These are phyloP conservation scores for Rhodotorula sphaerocarpa DNA, from an alignment of 768 basidiomycete species.

Conservation along the genomic window DNA sequence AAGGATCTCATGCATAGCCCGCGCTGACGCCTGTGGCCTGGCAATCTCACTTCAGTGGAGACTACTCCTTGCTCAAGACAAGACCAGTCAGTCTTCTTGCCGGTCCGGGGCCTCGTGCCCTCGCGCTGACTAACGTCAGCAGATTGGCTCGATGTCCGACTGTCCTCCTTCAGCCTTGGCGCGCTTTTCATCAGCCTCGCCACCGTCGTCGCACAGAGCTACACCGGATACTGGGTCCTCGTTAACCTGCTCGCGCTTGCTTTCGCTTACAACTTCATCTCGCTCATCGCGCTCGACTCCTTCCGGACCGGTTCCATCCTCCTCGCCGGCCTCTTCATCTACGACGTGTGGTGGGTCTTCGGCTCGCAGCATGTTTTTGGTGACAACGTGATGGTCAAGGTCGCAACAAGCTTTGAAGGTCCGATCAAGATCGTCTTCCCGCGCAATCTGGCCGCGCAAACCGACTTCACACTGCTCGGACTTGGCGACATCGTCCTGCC, in stretches of 20 bases:
- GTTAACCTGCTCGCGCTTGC: slow-evolving; percentile 68
- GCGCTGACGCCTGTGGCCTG: too few relatives aligned
- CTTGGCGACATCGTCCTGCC: slow-evolving; percentile 75
- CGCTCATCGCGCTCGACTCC: slow-evolving; percentile 73
- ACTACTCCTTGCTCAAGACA: slow-evolving; percentile 26
- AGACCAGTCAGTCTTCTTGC: slow-evolving; percentile 3
- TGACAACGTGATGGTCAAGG: slow-evolving; percentile 62
- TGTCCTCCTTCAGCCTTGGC: slow-evolving; percentile 48
- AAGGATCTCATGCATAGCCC: background rate
- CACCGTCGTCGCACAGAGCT: slow-evolving; percentile 60
- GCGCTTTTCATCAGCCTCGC: slow-evolving; percentile 50
- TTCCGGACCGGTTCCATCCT: slow-evolving; percentile 79
- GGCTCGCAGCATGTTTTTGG: slow-evolving; percentile 51
- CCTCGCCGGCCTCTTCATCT: slow-evolving; percentile 74
- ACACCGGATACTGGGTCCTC: slow-evolving; percentile 60
- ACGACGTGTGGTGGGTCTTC: slow-evolving; percentile 82
- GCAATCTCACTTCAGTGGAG: slow-evolving; percentile 9
- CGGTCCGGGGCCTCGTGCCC: too few relatives aligned
- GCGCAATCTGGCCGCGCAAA: slow-evolving; percentile 53
- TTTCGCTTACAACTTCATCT: slow-evolving; percentile 70
- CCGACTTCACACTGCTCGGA: slow-evolving; percentile 81
- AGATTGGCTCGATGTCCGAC: slow-evolving; percentile 42
- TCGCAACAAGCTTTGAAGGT: slow-evolving; percentile 78
- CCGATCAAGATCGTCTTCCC: slow-evolving; percentile 91
- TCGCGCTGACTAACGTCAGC: too few relatives aligned